Evolutionary conservation across 2,329 filamentous ascomycete species (phyloP).

Genomic region (Hymenoscyphus salicellus): DNA sequence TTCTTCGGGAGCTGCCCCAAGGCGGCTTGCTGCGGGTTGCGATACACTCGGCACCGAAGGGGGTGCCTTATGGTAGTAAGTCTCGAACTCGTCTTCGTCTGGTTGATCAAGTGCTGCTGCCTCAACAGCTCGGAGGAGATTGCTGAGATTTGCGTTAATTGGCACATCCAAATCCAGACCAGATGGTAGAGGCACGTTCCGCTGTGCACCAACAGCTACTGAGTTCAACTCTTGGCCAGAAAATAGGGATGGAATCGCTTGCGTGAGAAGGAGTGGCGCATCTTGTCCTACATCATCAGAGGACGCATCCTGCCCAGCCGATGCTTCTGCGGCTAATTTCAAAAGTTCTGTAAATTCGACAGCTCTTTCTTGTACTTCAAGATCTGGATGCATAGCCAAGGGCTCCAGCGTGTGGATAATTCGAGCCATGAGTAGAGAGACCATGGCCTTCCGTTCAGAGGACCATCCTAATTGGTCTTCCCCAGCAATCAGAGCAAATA

Average conservation of each 20-base stretch:
- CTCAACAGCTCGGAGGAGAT: constrained; percentile 59
- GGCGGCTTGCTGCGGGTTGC: constrained; percentile 54
- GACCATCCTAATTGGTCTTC: constrained; percentile 68
- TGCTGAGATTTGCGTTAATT: constrained; percentile 72
- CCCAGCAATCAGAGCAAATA: constrained; percentile 71
- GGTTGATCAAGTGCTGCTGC: constrained; percentile 47
- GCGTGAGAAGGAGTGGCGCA: constrained; percentile 78
- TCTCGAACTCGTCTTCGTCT: constrained; percentile 64
- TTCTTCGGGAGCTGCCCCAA: constrained; percentile 48
- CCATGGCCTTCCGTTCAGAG: constrained; percentile 66
- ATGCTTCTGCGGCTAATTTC: constrained; percentile 80
- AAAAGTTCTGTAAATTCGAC: constrained; percentile 91
- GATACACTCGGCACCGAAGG: constrained; percentile 47
- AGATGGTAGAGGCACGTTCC: constrained; percentile 76
- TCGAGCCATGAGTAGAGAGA: constrained; percentile 74
- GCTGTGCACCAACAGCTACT: constrained; percentile 77
- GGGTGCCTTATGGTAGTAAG: constrained; percentile 59
- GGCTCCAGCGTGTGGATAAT: constrained; percentile 80
- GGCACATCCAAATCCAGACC: constrained; percentile 76
- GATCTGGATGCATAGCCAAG: constrained; percentile 73
- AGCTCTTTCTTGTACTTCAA: constrained; percentile 92
- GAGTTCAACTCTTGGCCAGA: constrained; percentile 86
- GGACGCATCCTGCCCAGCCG: constrained; percentile 60
- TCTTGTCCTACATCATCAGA: constrained; percentile 57
- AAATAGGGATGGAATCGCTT: constrained; percentile 87